Evolutionary conservation across 2,329 filamentous ascomycete genomes (phyloP), one percentile per base, ranked within the genome.

Genomic region (Cadophora luteo-olivacea): DNA sequence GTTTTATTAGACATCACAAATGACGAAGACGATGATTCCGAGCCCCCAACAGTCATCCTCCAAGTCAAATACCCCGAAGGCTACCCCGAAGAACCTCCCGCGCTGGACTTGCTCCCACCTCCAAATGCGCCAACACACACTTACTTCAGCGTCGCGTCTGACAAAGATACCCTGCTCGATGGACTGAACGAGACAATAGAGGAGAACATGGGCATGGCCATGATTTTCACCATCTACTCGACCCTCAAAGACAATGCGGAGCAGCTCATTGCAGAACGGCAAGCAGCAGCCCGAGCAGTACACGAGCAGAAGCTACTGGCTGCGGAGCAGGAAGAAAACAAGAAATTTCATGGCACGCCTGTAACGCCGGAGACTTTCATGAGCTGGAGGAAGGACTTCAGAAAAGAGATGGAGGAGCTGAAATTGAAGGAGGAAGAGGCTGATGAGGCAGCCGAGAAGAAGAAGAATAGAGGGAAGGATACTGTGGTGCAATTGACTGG

Each of bases 151-250:
- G 85, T 98, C 58, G 86, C 91, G 75, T 89, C 91, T 61, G 96
- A 99, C 84, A 93, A 93, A 78, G 84, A 88, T 22, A 81, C 82
- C 64, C 87, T 99, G 16, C 86, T 98, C 19, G 84, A 89, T 62
- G 86, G 87, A 1, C 84, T 98, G 14, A 80, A 88, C 49, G 89
- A 91, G 19, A 92, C 91, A 0, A 91, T 97, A 45, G 90, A 96
- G 78, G 96, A 99, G 80, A 98, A 94, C 74, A 82, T 98, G 69
- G 96, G 96, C 71, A 98, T 98, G 91, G 92, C 94, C 66, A 99
- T 99, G 96, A 84, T 99, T 1, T 99, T 98, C 81, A 93, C 95
- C 0, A 83, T 99, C 29, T 91, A 97, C 65, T 93, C 92, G 16
- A 89, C 91, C 0, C 82, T 99, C 69, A 98, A 97, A 79, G 96